phyloP scores from a whole-genome alignment of 2,329 filamentous ascomycete species.

The Fusarium oligoseptatum region DNA sequence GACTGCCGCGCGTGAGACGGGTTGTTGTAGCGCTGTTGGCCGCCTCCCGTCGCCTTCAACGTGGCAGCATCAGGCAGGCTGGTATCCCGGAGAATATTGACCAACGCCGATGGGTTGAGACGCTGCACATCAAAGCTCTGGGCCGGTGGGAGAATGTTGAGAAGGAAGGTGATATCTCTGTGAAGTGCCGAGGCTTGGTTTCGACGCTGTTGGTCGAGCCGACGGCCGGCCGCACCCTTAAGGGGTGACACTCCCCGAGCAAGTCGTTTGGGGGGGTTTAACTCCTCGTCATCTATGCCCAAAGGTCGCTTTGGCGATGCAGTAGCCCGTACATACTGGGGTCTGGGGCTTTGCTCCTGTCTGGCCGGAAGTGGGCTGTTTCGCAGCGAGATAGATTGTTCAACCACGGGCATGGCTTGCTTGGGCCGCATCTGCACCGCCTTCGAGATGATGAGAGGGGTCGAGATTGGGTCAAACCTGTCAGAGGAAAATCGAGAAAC shows the following conservation, averaged over 20 bases:
- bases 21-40: constrained; percentile 52
- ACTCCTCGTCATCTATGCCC: constrained; percentile 77
- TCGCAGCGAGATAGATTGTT: constrained; percentile 61
- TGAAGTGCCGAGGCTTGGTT: constrained; percentile 78
- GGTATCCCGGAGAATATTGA: constrained; percentile 78
- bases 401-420: constrained; percentile 66
- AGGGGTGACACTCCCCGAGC: constrained; percentile 91
- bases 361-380: constrained; percentile 58
- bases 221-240: constrained; percentile 88
- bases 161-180: constrained; percentile 72
- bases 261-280: constrained; percentile 85
- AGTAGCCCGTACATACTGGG: constrained; percentile 61
- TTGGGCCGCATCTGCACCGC: constrained; percentile 80
- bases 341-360: constrained; percentile 60
- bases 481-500: constrained; percentile 77
- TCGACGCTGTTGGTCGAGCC: constrained; percentile 82
- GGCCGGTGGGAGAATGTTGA: constrained; percentile 81
- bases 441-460: constrained; percentile 87
- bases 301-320: constrained; percentile 74
- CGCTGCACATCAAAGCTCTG: constrained; percentile 78
- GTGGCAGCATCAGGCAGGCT: constrained; percentile 72
- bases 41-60: constrained; percentile 63
- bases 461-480: constrained; percentile 83
- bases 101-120: constrained; percentile 78
- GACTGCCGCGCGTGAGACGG: constrained; percentile 56